Evolutionary conservation across 2,329 filamentous ascomycete species (phyloP).

Genomic region (Apiospora rasikravindrae): DNA sequence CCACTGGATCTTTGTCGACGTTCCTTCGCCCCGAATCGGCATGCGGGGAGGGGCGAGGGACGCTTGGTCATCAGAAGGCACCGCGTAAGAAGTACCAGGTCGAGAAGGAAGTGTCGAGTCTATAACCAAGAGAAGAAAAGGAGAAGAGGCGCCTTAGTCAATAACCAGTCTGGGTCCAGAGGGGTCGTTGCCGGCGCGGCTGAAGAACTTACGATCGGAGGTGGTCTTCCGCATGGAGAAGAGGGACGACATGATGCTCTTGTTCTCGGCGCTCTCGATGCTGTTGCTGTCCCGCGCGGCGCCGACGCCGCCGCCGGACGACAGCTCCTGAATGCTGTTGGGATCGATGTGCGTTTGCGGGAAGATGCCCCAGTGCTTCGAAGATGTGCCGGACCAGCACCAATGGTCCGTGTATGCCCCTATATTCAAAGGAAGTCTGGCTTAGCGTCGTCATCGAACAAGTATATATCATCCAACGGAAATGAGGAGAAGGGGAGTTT

Average conservation of each 20-base stretch:
- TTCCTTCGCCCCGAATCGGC: background rate
- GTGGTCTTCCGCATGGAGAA: constrained; percentile 17
- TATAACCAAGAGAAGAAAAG: background rate
- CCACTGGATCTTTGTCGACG: background rate
- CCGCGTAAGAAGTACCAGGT: background rate
- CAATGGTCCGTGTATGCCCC: constrained; percentile 40
- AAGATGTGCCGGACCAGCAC: constrained; percentile 42
- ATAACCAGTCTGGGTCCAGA: constrained; percentile 14
- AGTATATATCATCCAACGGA: background rate
- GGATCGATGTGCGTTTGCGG: constrained; percentile 41
- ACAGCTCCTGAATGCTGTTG: constrained; percentile 31
- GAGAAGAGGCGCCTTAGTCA: constrained; percentile 14
- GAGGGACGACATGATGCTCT: constrained; percentile 22
- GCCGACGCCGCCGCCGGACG: constrained; percentile 24
- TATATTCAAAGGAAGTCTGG: constrained; percentile 19
- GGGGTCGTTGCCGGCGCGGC: constrained; percentile 4
- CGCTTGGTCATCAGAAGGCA: background rate
- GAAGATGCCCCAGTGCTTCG: constrained; percentile 40
- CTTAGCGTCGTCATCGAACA: background rate
- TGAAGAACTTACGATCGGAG: constrained; percentile 22
- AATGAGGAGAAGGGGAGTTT: background rate
- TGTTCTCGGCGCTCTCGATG: constrained; percentile 38
- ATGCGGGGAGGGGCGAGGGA: background rate
- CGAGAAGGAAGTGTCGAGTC: background rate
- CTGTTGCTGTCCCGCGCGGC: constrained; percentile 29